These are phyloP conservation scores for Articulospora tetracladia DNA, from an alignment of 495 filamentous ascomycete species.

Conservation along the genomic window DNA sequence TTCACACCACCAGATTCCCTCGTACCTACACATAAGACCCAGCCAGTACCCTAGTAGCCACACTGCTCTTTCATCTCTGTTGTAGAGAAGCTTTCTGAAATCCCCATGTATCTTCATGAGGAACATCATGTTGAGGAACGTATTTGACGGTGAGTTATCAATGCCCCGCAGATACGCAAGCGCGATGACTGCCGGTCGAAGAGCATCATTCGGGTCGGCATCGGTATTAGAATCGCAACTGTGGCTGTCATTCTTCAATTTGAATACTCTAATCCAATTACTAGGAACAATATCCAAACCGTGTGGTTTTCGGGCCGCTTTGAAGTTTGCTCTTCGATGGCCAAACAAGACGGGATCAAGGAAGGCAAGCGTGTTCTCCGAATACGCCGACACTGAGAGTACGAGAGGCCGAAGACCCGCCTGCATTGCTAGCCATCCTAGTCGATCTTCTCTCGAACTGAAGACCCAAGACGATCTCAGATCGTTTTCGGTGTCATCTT, in stretches of 20 bases:
- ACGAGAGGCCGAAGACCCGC: conserved; percentile 15
- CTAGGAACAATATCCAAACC: conserved; percentile 6
- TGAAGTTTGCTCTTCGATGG: conserved; percentile 6
- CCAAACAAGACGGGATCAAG: conserved; percentile 14
- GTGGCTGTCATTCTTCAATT: conserved; percentile 12
- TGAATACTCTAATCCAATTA: conserved; percentile 14
- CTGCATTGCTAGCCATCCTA: conserved; percentile 19
- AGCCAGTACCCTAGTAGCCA: conserved; percentile 20
- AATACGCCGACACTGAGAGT: conserved; percentile 7
- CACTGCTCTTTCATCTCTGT: conserved; percentile 13
- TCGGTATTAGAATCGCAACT: neutral
- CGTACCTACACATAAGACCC: conserved; percentile 18
- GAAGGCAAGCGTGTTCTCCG: conserved; percentile 13
- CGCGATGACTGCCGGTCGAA: conserved; percentile 10
- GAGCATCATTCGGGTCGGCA: conserved; percentile 4
- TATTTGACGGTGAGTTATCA: conserved; percentile 5
- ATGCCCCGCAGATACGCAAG: conserved; percentile 15
- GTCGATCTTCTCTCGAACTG: conserved; percentile 13
- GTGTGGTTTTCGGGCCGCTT: conserved; percentile 8
- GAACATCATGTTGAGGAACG: conserved; percentile 17
- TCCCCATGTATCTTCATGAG: conserved; percentile 15
- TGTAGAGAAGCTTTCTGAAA: conserved; percentile 13
- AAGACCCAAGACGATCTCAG: conserved; percentile 16
- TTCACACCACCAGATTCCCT: conserved; percentile 19
- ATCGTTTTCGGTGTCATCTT: conserved; percentile 12